Conservation (phyloP, 2,329 filamentous ascomycete genomes). For the Fusarium drepaniforme region DNA sequence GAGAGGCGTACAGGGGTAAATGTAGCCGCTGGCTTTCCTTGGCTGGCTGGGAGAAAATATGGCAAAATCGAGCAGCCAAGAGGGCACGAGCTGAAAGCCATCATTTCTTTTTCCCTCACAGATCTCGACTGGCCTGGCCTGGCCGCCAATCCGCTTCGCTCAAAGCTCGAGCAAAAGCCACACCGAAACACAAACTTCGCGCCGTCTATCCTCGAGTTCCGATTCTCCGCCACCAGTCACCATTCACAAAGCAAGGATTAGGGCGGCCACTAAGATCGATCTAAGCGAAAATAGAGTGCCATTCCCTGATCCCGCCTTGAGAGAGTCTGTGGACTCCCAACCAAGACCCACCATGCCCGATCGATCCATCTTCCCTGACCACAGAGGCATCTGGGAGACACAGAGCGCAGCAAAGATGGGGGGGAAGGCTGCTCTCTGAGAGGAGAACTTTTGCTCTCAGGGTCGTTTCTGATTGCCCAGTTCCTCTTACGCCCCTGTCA, state of each 20-base stretch:
- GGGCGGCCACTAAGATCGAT: conserved; percentile 41
- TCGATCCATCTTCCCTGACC: conserved; percentile 19
- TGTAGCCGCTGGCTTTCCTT: conserved; percentile 1
- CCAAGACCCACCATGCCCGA: conserved; percentile 19
- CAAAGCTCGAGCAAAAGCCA: conserved; percentile 28
- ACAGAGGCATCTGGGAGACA: conserved; percentile 12
- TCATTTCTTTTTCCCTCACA: conserved; percentile 24
- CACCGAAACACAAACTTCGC: conserved; percentile 15
- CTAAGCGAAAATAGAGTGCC: conserved; percentile 29
- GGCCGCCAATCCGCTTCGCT: conserved; percentile 18
- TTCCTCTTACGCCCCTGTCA: conserved; percentile 20
- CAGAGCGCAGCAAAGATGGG: conserved; percentile 17
- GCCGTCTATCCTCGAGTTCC: conserved; percentile 8
- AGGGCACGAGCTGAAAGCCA: conserved; percentile 24
- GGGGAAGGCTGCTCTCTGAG: not conserved
- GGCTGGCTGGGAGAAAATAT: not conserved
- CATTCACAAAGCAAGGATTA: conserved; percentile 6
- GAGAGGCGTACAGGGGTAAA: conserved; percentile 8
- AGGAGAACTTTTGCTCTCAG: conserved; percentile 7
- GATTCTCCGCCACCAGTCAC: conserved; percentile 13
- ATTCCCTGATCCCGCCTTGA: conserved; percentile 17
- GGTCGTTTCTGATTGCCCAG: not conserved
- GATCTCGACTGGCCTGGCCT: conserved; percentile 15
- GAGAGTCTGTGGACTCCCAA: not conserved
- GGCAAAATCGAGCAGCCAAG: conserved; percentile 7